Conservation (phyloP, 108 stramenopile genomes). For the Cyclotella atomus region DNA sequence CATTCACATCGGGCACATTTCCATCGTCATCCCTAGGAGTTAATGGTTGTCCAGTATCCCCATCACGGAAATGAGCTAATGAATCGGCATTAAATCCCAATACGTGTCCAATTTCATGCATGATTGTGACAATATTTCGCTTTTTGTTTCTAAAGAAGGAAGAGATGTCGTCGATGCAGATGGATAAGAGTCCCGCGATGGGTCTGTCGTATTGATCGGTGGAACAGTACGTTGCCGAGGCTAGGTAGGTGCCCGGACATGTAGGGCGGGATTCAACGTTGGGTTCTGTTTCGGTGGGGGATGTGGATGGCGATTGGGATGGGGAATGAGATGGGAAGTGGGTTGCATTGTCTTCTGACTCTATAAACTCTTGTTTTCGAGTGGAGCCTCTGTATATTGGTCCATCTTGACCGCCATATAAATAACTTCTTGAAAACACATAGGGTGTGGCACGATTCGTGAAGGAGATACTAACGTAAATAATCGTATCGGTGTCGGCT, state of each 20-base stretch:
- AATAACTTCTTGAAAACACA: not conserved
- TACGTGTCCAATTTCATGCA: constrained; percentile 85
- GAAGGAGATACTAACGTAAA: constrained; percentile 78
- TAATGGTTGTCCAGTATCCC: constrained; percentile 69
- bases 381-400: constrained; percentile 14
- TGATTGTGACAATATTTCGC: constrained; percentile 66
- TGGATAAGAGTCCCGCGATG: constrained; percentile 71
- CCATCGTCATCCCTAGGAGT: constrained; percentile 64
- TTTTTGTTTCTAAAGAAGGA: constrained; percentile 58
- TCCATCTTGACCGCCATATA: not conserved
- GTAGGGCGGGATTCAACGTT: constrained; percentile 29
- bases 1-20: constrained; percentile 55
- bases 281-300: constrained; percentile 42
- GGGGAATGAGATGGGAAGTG: constrained; percentile 23
- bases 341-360: not conserved
- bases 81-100: constrained; percentile 80
- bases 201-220: constrained; percentile 88
- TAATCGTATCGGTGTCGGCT: constrained; percentile 72
- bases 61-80: constrained; percentile 80
- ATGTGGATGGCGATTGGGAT: constrained; percentile 18
- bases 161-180: constrained; percentile 66
- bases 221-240: constrained; percentile 80
- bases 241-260: constrained; percentile 69
- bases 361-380: not conserved
- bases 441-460: constrained; percentile 1